phyloP scores from a whole-genome alignment of 176 grass and related monocot species.

The Eremochloa ophiuroides region DNA sequence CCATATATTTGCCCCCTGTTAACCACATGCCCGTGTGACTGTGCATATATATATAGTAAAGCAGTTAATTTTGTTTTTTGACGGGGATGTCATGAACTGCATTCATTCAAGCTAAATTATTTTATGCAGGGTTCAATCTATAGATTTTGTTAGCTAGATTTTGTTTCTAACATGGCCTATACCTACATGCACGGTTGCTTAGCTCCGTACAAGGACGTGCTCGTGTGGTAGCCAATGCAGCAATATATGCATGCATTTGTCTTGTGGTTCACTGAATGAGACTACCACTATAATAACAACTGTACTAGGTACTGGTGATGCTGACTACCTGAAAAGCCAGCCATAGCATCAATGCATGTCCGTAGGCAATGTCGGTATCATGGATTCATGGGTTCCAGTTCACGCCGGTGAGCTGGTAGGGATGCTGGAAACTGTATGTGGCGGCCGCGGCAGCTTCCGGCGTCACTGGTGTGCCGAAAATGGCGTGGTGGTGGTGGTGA shows the following conservation, averaged over 20 bases:
- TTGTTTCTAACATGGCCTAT: not conserved
- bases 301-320: slow-evolving; percentile 8
- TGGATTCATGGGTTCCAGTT: slow-evolving; percentile 57
- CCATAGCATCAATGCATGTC: slow-evolving; percentile 6
- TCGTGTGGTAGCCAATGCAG: not conserved
- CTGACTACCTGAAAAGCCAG: slow-evolving; percentile 20
- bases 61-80: not conserved
- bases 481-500: slow-evolving; percentile 35
- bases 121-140: not conserved
- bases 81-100: not conserved
- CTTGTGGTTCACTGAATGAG: slow-evolving; percentile 27
- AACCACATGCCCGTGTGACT: not conserved
- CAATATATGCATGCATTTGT: slow-evolving; percentile 27
- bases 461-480: slow-evolving; percentile 4
- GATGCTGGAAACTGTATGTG: slow-evolving; percentile 50
- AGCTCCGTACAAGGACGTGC: slow-evolving; percentile 20
- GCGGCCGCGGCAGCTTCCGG: slow-evolving; percentile 35
- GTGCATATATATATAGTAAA: not conserved
- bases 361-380: not conserved
- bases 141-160: not conserved
- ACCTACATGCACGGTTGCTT: not conserved
- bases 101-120: not conserved
- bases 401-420: slow-evolving; percentile 58
- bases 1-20: not conserved
- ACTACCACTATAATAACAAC: slow-evolving; percentile 22